Evolutionary conservation across 1,284 basidiomycete species (phyloP).

Genomic region (Amylostereum chailletii): DNA sequence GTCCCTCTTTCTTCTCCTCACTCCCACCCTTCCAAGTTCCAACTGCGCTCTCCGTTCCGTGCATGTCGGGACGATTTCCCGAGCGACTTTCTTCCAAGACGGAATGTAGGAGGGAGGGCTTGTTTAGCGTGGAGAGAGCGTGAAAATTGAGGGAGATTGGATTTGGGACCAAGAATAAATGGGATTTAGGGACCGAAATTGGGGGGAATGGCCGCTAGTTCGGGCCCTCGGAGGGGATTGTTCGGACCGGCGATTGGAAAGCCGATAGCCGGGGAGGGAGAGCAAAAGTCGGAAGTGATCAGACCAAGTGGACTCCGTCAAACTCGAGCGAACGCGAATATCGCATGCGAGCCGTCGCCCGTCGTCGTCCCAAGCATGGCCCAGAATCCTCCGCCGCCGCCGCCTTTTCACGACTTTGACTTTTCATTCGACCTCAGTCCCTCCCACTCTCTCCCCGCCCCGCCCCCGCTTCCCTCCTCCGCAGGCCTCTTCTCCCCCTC

Average conservation of each 20-base stretch:
- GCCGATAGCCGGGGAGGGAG: background rate
- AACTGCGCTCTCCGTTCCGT: too few species aligned
- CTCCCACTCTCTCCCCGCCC: conserved; percentile 44
- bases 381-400: conserved; percentile 33
- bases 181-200: too few species aligned
- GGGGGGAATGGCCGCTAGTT: background rate
- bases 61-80: too few species aligned
- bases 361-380: conserved; percentile 20
- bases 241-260: background rate
- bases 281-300: background rate
- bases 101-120: too few species aligned
- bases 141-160: too few species aligned
- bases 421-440: conserved; percentile 53
- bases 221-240: background rate
- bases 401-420: conserved; percentile 54
- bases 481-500: conserved; percentile 66
- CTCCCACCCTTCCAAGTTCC: too few species aligned
- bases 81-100: too few species aligned
- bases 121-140: too few species aligned
- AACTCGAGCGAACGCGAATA: background rate
- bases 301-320: background rate
- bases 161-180: too few species aligned
- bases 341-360: conserved; percentile 2
- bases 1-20: too few species aligned
- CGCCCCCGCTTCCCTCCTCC: conserved; percentile 54